These are phyloP conservation scores for Inosperma sp. DNA, from an alignment of 768 basidiomycete genomes.

Conservation along the genomic window DNA sequence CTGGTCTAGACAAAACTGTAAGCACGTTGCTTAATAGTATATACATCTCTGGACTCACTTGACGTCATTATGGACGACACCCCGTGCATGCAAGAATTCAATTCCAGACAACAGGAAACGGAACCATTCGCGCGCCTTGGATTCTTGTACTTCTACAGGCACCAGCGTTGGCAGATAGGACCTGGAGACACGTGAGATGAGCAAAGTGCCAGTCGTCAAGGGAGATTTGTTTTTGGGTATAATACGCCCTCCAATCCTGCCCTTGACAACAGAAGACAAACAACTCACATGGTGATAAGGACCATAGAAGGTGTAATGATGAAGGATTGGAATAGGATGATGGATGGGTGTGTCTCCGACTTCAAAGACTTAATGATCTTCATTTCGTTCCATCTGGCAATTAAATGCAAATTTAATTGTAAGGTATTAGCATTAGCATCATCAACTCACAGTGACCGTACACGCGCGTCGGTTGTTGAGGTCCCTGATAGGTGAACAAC, in stretches of 20 bases:
- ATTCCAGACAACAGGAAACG: slow-evolving; percentile 75
- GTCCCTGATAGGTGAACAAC: slow-evolving; percentile 86
- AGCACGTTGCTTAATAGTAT: slow-evolving; percentile 3
- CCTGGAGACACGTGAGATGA: slow-evolving; percentile 51
- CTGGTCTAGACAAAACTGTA: slow-evolving; percentile 51
- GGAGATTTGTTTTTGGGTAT: neutral
- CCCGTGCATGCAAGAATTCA: slow-evolving; percentile 76
- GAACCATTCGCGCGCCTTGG: slow-evolving; percentile 77
- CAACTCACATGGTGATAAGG: slow-evolving; percentile 82
- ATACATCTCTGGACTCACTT: slow-evolving; percentile 52
- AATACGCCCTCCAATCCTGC: neutral
- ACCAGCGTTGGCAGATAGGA: slow-evolving; percentile 80
- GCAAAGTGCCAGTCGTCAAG: neutral
- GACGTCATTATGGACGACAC: slow-evolving; percentile 91
- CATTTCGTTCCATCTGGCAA: slow-evolving; percentile 99
- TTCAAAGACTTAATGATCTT: slow-evolving; percentile 87
- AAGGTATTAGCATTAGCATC: neutral
- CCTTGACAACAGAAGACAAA: neutral
- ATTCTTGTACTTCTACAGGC: slow-evolving; percentile 82
- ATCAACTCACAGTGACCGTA: slow-evolving; percentile 71
- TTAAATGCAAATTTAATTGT: neutral
- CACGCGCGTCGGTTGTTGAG: slow-evolving; percentile 82
- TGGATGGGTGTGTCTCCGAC: slow-evolving; percentile 82
- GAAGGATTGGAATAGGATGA: slow-evolving; percentile 92
- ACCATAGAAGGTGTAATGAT: slow-evolving; percentile 90